Percentiles rank a stretch among this genome's conserved stretches.
These are phyloP conservation scores for Spergularia azorica DNA, from an alignment of 179 eudicot genomes.

Conservation along the genomic window DNA sequence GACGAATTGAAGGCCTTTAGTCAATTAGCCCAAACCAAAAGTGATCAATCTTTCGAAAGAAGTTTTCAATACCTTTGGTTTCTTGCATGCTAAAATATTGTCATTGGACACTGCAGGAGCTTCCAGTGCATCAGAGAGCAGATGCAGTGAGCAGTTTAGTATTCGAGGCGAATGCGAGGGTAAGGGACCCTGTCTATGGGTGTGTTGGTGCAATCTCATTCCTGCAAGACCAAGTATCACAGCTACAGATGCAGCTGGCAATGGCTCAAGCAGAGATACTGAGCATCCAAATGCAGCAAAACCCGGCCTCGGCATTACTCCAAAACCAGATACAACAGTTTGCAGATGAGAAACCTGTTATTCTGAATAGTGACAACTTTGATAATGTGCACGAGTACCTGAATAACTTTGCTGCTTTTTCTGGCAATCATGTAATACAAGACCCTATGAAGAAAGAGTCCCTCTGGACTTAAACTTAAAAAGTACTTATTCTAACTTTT, in stretches of 20 bases:
- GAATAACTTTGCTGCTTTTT: conserved; percentile 26
- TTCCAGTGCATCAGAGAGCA: conserved; percentile 35
- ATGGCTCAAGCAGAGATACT: conserved; percentile 40
- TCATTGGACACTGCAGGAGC: conserved; percentile 30
- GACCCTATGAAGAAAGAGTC: conserved; percentile 42
- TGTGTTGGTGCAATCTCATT: conserved; percentile 50
- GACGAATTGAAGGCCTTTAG: too few species aligned
- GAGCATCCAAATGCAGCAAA: conserved; percentile 41
- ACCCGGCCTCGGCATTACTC: background rate
- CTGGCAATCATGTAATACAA: conserved; percentile 25
- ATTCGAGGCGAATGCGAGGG: conserved; percentile 43
- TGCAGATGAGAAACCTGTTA: conserved; percentile 33
- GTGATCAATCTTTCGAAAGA: too few species aligned
- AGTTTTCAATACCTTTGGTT: background rate
- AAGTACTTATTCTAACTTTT: background rate
- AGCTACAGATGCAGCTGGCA: conserved; percentile 46
- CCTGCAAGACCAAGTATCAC: conserved; percentile 42
- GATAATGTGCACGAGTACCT: conserved; percentile 29
- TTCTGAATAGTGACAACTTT: conserved; percentile 25
- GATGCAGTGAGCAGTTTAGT: conserved; percentile 52
- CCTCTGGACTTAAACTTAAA: conserved; percentile 31
- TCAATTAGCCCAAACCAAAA: too few species aligned
- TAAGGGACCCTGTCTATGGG: conserved; percentile 49
- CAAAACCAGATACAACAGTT: conserved; percentile 21
- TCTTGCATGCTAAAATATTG: background rate